These are phyloP conservation scores for Jacaranda mimosifolia DNA, from an alignment of 257 asterid genomes.

Conservation along the genomic window DNA sequence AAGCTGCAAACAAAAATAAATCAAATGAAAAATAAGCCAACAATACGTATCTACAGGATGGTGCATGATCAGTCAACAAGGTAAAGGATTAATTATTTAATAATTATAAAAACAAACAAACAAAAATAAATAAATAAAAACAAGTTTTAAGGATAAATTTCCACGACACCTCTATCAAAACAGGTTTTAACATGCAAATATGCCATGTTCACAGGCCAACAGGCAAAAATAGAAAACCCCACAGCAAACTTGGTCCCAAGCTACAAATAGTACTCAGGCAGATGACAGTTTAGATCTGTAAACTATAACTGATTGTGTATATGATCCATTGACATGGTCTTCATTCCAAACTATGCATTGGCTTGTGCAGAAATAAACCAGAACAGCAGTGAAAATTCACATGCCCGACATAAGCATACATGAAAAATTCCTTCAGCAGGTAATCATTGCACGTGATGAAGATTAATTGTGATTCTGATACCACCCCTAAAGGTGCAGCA, in stretches of 20 bases:
- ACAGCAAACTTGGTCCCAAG: neutral
- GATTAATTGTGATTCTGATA: neutral
- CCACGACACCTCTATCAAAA: neutral
- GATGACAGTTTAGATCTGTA: neutral
- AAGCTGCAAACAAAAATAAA: conserved; percentile 63
- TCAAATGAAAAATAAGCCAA: conserved; percentile 22
- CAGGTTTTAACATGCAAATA: neutral
- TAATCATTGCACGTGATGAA: neutral
- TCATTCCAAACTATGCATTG: neutral
- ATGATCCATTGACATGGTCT: neutral
- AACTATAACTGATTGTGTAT: neutral
- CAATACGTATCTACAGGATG: neutral
- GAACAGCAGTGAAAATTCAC: neutral
- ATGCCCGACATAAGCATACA: neutral
- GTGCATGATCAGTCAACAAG: too few relatives aligned
- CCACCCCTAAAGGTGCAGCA: neutral
- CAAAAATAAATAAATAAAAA: too few relatives aligned
- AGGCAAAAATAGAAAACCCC: neutral
- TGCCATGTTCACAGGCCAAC: neutral
- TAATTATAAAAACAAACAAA: too few relatives aligned
- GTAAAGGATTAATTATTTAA: too few relatives aligned
- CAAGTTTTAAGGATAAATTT: neutral
- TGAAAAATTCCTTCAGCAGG: neutral
- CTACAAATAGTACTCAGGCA: neutral
- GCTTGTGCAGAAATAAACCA: neutral